These are phyloP conservation scores for Simplicillium sp. DNA, from an alignment of 2,329 filamentous ascomycete species.

Conservation along the genomic window DNA sequence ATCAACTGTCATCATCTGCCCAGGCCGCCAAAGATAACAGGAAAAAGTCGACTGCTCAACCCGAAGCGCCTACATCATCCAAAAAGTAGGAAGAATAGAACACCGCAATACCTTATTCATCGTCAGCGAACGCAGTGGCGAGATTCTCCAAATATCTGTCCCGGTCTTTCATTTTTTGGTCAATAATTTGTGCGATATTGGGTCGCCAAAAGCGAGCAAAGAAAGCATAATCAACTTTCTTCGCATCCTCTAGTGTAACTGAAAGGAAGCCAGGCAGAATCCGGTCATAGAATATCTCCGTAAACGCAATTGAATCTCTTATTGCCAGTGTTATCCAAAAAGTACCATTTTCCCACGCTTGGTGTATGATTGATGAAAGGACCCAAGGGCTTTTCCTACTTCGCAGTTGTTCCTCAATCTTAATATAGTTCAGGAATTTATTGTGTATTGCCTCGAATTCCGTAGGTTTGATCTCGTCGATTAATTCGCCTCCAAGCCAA, in stretches of 20 bases:
- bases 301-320: slow-evolving; percentile 7
- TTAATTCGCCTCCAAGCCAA: slow-evolving; percentile 24
- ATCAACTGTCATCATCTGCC: too few relatives aligned
- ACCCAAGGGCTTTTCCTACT: slow-evolving; percentile 1
- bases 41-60: too few relatives aligned
- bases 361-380: slow-evolving; percentile 7
- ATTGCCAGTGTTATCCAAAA: slow-evolving; percentile 9
- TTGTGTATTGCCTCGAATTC: slow-evolving; percentile 4
- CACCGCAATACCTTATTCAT: too few relatives aligned
- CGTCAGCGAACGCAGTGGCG: too few relatives aligned
- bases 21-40: too few relatives aligned
- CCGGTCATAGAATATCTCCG: slow-evolving; percentile 7
- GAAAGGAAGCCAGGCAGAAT: slow-evolving; percentile 7
- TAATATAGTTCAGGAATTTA: slow-evolving; percentile 4
- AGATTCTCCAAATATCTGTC: slow-evolving; percentile 4
- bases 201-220: slow-evolving; percentile 8
- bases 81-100: too few relatives aligned
- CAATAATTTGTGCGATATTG: slow-evolving; percentile 3
- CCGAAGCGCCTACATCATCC: too few relatives aligned
- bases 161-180: slow-evolving; percentile 7
- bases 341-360: slow-evolving; percentile 7
- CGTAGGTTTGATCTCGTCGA: slow-evolving; percentile 2
- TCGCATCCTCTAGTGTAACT: slow-evolving; percentile 6
- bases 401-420: slow-evolving; percentile 4
- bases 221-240: slow-evolving; percentile 5